Evolutionary conservation across 768 basidiomycete genomes (phyloP).

Genomic region (Boletus rex-veris): DNA sequence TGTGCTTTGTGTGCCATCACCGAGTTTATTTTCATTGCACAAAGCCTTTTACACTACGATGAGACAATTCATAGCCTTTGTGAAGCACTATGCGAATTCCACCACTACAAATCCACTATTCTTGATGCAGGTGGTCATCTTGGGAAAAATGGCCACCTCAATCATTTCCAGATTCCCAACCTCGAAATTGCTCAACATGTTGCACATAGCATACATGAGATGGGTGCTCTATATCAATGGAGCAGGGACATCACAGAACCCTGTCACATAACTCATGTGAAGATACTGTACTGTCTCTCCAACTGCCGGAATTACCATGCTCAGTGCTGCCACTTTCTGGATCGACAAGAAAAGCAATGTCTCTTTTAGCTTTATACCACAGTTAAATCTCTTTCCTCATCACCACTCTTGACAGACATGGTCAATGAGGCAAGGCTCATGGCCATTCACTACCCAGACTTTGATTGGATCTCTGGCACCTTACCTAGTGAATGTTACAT

Average conservation of each 20-base stretch:
- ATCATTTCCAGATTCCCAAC: conserved; percentile 9
- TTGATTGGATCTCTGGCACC: no score
- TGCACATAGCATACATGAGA: conserved; percentile 20
- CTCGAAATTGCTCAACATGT: conserved; percentile 24
- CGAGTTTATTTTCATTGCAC: conserved; percentile 39
- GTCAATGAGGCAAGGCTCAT: no score
- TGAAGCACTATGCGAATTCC: conserved; percentile 4
- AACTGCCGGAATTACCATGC: conserved; percentile 2
- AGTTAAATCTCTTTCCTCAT: no score
- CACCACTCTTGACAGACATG: no score
- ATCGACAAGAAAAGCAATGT: background rate
- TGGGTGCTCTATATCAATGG: conserved; percentile 28
- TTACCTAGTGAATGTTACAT: no score
- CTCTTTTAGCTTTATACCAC: background rate
- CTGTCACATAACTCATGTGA: conserved; percentile 9
- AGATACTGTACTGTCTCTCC: conserved; percentile 1
- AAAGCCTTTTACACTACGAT: conserved; percentile 12
- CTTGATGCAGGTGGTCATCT: background rate
- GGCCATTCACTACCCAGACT: no score
- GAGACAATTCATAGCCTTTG: background rate
- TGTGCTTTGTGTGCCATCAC: conserved; percentile 33
- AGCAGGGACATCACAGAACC: conserved; percentile 10
- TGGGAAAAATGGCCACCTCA: conserved; percentile 4
- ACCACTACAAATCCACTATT: conserved; percentile 10
- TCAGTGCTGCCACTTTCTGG: conserved; percentile 10